Evolutionary conservation across 2,329 filamentous ascomycete genomes (phyloP), one percentile per base, ranked within the genome.

Genomic region (Myotisia sp.): DNA sequence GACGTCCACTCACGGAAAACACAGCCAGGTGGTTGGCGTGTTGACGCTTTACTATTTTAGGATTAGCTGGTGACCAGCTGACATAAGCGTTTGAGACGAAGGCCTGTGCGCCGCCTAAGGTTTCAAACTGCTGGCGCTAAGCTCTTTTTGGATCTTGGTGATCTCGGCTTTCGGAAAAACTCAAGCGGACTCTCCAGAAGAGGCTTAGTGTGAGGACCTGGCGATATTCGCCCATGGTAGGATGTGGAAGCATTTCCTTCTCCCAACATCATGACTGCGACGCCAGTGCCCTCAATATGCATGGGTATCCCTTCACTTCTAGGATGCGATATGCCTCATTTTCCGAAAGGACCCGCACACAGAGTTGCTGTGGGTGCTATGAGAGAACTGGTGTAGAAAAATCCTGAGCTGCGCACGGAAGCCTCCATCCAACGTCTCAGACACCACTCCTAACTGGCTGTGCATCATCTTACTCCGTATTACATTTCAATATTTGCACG

Each of bases 301-400:
- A 32, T 32, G 29, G 29, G 29, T 32, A 32, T 32, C 29, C 29
- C 29, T 32, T 23, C 29, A 32, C 29, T 23, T 22, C 10, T 24
- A 22, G 29, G 9, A 32, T 32, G 29, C 10, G 12, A 23, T 32
- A 32, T 23, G 10, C 29, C 20, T 9, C 29, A 14, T 22, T 10
- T 22, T 22, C 29, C 29, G 29, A 32, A 13, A 16, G 24, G 29
- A 32, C 29, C 29, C 29, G 29, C 20, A 32, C 24, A n/a, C n/a
- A n/a, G n/a, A n/a, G n/a, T 22, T 18, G 13, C 10, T 19, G 24
- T 23, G 19, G 20, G 24, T 19, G 24, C 29, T 16, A 19, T 13
- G 5, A 22, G 13, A 32, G 24, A 32, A 32, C 20, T 32, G 29
- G 29, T 23, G 22, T 23, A 23, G 20, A 23, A 32, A 32, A 19